A percentile compares a stretch with the other conserved stretches of the same genome.
phyloP scores from a whole-genome alignment of 257 asterid species.

The Nemophila menziesii region DNA sequence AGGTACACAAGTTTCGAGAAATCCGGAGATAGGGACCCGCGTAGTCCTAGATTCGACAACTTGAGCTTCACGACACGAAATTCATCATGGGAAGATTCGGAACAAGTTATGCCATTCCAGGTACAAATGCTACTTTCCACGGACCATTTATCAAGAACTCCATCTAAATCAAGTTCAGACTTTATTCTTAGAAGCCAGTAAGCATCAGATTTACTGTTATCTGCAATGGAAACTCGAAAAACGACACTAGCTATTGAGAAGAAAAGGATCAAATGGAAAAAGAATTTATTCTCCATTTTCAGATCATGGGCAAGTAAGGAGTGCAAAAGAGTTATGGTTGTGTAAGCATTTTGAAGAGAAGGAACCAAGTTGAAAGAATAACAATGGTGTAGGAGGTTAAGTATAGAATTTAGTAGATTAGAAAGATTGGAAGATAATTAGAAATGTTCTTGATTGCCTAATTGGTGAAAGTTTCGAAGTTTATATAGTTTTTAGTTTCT shows the following conservation, averaged over 20 bases:
- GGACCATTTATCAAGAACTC: conserved; percentile 55
- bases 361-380: not conserved
- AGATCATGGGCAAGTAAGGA: conserved; percentile 4
- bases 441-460: conserved; percentile 5
- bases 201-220: conserved; percentile 30
- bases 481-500: conserved; percentile 35
- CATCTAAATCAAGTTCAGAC: conserved; percentile 44
- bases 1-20: conserved; percentile 47
- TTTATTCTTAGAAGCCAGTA: conserved; percentile 44
- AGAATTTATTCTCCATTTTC: conserved; percentile 31
- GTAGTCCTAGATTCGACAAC: conserved; percentile 45
- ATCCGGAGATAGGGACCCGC: conserved; percentile 44
- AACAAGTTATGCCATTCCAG: conserved; percentile 72
- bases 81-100: conserved; percentile 45
- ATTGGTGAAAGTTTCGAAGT: conserved; percentile 11
- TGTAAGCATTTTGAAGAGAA: conserved; percentile 1
- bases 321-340: not conserved
- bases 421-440: conserved; percentile 13
- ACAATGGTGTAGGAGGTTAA: not conserved
- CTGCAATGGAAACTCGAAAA: conserved; percentile 17
- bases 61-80: conserved; percentile 35
- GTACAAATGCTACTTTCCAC: conserved; percentile 38
- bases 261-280: conserved; percentile 29
- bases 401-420: conserved; percentile 10
- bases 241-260: conserved; percentile 18